Conservation (phyloP, 106 monocot species). For the Narthecium ossifragum region DNA sequence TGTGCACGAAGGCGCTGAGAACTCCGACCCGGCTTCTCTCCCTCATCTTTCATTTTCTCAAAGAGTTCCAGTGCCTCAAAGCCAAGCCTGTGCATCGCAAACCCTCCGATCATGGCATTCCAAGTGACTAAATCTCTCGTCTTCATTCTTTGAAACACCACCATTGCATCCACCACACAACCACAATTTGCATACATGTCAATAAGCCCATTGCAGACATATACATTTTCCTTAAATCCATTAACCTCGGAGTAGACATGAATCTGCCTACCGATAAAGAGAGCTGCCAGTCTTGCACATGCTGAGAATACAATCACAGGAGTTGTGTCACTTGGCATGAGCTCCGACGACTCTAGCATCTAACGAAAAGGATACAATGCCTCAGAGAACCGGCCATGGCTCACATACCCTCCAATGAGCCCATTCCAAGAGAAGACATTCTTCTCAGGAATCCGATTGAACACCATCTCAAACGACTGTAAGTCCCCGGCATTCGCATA, state of each 20-base stretch:
- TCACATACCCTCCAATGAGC: constrained; percentile 36
- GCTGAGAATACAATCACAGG: constrained; percentile 36
- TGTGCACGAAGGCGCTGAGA: constrained; percentile 46
- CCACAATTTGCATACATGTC: constrained; percentile 83
- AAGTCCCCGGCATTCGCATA: constrained; percentile 32
- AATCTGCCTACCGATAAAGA: constrained; percentile 36
- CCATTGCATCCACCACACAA: constrained; percentile 29
- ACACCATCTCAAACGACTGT: constrained; percentile 29
- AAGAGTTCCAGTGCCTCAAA: constrained; percentile 36
- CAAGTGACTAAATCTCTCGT: constrained; percentile 45
- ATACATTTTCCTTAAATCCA: constrained; percentile 15
- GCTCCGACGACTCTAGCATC: constrained; percentile 25
- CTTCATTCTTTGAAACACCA: constrained; percentile 26
- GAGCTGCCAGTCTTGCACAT: constrained; percentile 37
- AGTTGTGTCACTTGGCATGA: constrained; percentile 51
- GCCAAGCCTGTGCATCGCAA: constrained; percentile 41
- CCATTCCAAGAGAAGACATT: constrained; percentile 71
- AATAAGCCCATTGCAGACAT: constrained; percentile 40
- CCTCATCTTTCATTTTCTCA: constrained; percentile 18
- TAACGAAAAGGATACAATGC: constrained; percentile 23
- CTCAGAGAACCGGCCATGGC: constrained; percentile 13
- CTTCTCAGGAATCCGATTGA: constrained; percentile 43
- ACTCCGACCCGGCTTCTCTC: constrained; percentile 38
- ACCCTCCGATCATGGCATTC: constrained; percentile 41
- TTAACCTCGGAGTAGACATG: constrained; percentile 35